These are phyloP conservation scores for Coemansia sp. DNA, from an alignment of 192 early-diverging fungal genomes.

Conservation along the genomic window DNA sequence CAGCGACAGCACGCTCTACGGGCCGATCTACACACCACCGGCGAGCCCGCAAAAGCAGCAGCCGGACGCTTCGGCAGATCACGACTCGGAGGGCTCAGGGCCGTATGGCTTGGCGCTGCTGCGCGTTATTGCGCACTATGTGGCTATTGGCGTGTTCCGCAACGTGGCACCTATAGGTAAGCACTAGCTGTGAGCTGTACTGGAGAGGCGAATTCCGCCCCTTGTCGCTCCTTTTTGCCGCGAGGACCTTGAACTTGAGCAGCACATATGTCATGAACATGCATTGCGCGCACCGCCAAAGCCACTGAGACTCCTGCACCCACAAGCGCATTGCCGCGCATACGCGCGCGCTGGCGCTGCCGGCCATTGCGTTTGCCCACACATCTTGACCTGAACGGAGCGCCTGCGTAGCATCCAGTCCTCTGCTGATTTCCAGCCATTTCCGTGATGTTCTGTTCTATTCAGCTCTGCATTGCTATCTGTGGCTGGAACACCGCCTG, in stretches of 20 bases:
- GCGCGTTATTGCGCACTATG: constrained; percentile 54
- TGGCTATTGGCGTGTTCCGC: constrained; percentile 55
- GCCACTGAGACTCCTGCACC: constrained; percentile 3
- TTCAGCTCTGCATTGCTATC: background rate
- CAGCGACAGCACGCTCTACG: constrained; percentile 24
- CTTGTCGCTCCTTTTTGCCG: background rate
- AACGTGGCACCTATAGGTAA: constrained; percentile 56
- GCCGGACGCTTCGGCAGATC: constrained; percentile 2
- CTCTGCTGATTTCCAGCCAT: background rate
- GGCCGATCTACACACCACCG: constrained; percentile 49
- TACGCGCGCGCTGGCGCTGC: background rate
- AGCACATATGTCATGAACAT: constrained; percentile 6
- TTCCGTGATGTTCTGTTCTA: background rate
- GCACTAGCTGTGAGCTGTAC: background rate
- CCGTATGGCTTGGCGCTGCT: constrained; percentile 52
- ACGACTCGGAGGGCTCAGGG: constrained; percentile 34
- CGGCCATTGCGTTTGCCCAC: background rate
- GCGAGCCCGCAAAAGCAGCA: constrained; percentile 36
- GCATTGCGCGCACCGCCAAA: constrained; percentile 4
- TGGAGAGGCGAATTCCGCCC: background rate
- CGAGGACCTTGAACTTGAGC: constrained; percentile 2
- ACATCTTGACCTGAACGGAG: background rate
- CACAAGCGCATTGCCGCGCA: background rate
- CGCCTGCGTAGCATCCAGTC: background rate
- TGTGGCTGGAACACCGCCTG: background rate